These are phyloP conservation scores for Carpinus viminea DNA, from an alignment of 306 rosid genomes.

Conservation along the genomic window DNA sequence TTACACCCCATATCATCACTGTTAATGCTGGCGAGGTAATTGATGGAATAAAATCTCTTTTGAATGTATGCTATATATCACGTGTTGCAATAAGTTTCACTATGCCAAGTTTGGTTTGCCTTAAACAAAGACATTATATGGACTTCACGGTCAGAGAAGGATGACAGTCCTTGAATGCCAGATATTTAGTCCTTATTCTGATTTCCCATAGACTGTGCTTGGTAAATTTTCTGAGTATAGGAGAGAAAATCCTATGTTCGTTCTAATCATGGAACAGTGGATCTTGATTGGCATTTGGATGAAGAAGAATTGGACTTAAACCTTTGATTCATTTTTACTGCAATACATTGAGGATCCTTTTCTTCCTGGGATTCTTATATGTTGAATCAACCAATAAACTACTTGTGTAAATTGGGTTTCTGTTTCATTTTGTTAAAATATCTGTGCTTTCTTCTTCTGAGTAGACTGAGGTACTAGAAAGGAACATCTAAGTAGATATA, in stretches of 20 bases:
- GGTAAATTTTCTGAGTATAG: not conserved
- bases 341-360: not conserved
- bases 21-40: slow-evolving; percentile 91
- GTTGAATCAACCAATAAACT: not conserved
- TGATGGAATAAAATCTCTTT: slow-evolving; percentile 15
- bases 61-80: slow-evolving; percentile 10
- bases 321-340: not conserved
- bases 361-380: not conserved
- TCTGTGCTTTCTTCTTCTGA: not conserved
- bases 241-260: not conserved
- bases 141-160: not conserved
- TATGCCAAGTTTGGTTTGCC: slow-evolving; percentile 11
- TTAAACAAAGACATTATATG: not conserved
- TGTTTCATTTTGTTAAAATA: not conserved
- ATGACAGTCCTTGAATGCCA: not conserved
- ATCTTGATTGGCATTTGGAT: not conserved
- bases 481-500: not conserved
- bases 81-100: slow-evolving; percentile 2
- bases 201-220: slow-evolving; percentile 1
- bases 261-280: not conserved
- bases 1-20: slow-evolving; percentile 90
- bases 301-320: not conserved
- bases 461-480: not conserved
- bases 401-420: not conserved
- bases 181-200: not conserved